These are phyloP conservation scores for Lactifluus subvellereus DNA, from an alignment of 768 basidiomycete species.

Conservation along the genomic window DNA sequence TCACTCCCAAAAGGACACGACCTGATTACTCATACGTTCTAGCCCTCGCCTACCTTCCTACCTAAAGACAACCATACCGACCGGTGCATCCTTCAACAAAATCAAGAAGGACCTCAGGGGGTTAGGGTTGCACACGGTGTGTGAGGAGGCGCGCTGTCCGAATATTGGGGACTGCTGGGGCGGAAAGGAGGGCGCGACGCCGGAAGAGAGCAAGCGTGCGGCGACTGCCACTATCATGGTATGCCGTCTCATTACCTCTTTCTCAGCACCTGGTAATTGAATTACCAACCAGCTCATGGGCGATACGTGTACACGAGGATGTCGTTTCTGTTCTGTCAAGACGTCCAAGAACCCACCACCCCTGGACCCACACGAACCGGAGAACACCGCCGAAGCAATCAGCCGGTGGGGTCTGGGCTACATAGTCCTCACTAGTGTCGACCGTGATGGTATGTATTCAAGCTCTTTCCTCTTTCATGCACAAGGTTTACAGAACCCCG, in stretches of 20 bases:
- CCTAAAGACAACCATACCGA: slow-evolving; percentile 89
- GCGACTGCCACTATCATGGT: slow-evolving; percentile 99
- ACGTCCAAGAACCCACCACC: slow-evolving; percentile 86
- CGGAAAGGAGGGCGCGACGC: slow-evolving; percentile 60
- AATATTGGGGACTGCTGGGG: slow-evolving; percentile 99
- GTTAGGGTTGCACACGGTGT: slow-evolving; percentile 89
- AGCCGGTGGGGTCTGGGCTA: slow-evolving; percentile 97
- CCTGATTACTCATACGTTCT: slow-evolving; percentile 2
- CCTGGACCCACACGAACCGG: slow-evolving; percentile 93
- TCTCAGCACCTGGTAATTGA: not conserved
- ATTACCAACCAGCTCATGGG: slow-evolving; percentile 76
- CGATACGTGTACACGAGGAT: slow-evolving; percentile 96
- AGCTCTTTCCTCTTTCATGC: not conserved
- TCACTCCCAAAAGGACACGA: not conserved
- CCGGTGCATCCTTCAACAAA: slow-evolving; percentile 78
- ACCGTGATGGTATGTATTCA: slow-evolving; percentile 76
- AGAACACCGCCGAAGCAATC: slow-evolving; percentile 97
- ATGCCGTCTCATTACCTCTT: slow-evolving; percentile 22
- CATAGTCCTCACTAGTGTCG: slow-evolving; percentile 94
- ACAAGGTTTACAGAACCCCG: not conserved
- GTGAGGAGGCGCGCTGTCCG: slow-evolving; percentile 97
- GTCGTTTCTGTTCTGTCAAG: slow-evolving; percentile 96
- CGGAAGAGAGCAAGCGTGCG: slow-evolving; percentile 66
- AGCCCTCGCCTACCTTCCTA: slow-evolving; percentile 84
- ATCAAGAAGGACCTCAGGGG: slow-evolving; percentile 96